A percentile compares a stretch with the other conserved stretches of the same genome.
Evolutionary conservation across 805 yeast species (phyloP).

Genomic region (Candida yuanshanica): DNA sequence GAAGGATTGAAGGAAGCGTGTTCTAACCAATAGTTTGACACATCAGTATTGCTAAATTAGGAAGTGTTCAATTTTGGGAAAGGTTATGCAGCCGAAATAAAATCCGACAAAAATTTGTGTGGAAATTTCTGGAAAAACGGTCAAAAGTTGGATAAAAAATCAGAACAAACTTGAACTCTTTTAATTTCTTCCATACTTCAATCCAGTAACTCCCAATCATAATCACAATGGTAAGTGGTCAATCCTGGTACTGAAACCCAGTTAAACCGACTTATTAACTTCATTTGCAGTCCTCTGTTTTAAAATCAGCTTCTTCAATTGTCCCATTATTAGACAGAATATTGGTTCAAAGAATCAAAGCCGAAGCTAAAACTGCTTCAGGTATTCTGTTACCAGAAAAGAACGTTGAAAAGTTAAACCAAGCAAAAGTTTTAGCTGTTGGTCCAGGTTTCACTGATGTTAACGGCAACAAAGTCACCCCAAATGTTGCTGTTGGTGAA

Average conservation of each 20-base stretch:
- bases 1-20: not conserved
- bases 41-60: not conserved
- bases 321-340: constrained; percentile 95
- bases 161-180: no score
- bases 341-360: constrained; percentile 90
- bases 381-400: constrained; percentile 95
- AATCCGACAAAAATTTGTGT: not conserved
- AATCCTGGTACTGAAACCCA: not conserved
- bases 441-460: constrained; percentile 88
- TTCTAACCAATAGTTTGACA: no score
- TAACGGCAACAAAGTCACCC: constrained; percentile 66
- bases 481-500: constrained; percentile 85
- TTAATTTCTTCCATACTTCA: no score
- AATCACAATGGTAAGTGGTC: not conserved
- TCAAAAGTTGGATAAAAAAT: no score
- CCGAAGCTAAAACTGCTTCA: constrained; percentile 84
- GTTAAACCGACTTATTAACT: not conserved
- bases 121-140: not conserved
- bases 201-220: not conserved
- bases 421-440: constrained; percentile 87
- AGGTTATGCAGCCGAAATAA: not conserved
- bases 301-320: constrained; percentile 81
- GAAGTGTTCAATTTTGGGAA: not conserved
- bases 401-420: constrained; percentile 89
- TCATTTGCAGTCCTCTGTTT: constrained; percentile 40